Percentiles rank a stretch among this genome's conserved stretches.
Evolutionary conservation across 1,284 basidiomycete species (phyloP).

Genomic region (Fomitopsis pinicola): DNA sequence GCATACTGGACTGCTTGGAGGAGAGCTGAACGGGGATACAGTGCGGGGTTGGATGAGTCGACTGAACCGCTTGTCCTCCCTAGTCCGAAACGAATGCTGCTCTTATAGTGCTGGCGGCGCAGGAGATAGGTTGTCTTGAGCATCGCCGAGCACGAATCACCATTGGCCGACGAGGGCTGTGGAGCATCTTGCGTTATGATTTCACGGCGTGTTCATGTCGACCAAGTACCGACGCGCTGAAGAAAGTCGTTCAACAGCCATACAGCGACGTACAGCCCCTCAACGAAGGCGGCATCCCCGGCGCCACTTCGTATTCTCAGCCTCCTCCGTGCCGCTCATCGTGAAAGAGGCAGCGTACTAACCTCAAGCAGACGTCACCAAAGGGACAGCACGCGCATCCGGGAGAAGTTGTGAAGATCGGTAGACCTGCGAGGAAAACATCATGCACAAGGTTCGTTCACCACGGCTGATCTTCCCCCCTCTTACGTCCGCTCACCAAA

Average conservation of each 20-base stretch:
- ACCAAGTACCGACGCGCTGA: background rate
- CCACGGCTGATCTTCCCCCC: background rate
- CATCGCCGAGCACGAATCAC: background rate
- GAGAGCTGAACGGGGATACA: background rate
- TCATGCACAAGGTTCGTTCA: background rate
- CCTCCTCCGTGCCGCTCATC: background rate
- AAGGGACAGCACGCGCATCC: too few species aligned
- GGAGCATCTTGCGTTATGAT: background rate
- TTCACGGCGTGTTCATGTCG: background rate
- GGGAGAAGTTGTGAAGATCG: background rate
- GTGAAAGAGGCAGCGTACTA: too few species aligned
- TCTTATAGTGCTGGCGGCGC: background rate
- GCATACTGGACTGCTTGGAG: constrained; percentile 8
- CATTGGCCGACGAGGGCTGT: background rate
- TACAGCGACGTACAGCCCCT: background rate
- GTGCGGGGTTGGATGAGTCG: background rate
- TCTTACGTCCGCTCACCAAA: background rate
- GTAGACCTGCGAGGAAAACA: background rate
- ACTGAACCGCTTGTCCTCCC: background rate
- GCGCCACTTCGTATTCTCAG: background rate
- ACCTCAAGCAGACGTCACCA: too few species aligned
- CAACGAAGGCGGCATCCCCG: background rate
- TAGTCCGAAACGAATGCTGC: background rate
- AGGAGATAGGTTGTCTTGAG: background rate
- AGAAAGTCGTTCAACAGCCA: background rate